Conservation (phyloP, 306 rosid genomes). For the Lathyrus sativus region DNA sequence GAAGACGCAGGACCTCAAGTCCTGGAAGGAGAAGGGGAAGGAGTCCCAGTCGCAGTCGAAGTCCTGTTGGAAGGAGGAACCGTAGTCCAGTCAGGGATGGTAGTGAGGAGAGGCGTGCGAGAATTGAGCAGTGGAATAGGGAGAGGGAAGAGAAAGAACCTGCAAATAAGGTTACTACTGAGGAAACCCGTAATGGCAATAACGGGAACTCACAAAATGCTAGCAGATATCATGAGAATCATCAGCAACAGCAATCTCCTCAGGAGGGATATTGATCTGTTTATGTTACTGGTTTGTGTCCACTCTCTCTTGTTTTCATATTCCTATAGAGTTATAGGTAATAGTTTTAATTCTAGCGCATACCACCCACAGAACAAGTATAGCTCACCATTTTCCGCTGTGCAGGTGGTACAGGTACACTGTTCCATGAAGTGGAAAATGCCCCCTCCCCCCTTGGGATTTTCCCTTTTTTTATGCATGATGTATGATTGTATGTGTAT, state of each 20-base stretch:
- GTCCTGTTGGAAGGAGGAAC: slow-evolving; percentile 58
- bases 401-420: slow-evolving; percentile 97
- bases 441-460: slow-evolving; percentile 31
- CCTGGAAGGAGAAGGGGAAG: slow-evolving; percentile 58
- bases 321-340: slow-evolving; percentile 28
- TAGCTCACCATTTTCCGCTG: slow-evolving; percentile 78
- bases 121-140: slow-evolving; percentile 86
- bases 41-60: slow-evolving; percentile 56
- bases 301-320: slow-evolving; percentile 16
- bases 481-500: slow-evolving; percentile 28
- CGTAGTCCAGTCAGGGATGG: slow-evolving; percentile 70
- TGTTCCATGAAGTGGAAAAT: slow-evolving; percentile 63
- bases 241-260: slow-evolving; percentile 42
- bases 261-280: slow-evolving; percentile 45
- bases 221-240: slow-evolving; percentile 34
- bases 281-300: slow-evolving; percentile 49
- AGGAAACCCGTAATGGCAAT: slow-evolving; percentile 27
- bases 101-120: slow-evolving; percentile 88
- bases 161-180: slow-evolving; percentile 39
- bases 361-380: slow-evolving; percentile 44
- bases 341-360: slow-evolving; percentile 27
- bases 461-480: slow-evolving; percentile 13
- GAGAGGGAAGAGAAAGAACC: slow-evolving; percentile 60
- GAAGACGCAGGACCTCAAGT: slow-evolving; percentile 63
- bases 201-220: slow-evolving; percentile 36